Conservation (phyloP, 805 yeast species). For the Ogataea minuta region DNA sequence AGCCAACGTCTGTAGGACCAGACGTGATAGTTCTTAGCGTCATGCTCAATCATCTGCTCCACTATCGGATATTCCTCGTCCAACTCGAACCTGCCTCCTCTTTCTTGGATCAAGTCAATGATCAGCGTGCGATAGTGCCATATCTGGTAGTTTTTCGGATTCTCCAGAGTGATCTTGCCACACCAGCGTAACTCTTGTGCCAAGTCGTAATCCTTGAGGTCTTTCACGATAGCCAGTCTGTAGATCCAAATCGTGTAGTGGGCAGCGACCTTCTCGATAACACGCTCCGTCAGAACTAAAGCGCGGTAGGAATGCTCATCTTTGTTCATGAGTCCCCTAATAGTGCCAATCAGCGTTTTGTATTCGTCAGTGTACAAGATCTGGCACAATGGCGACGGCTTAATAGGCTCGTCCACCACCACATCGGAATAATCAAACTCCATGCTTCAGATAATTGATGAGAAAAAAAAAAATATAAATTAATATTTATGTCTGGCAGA, state of each 20-base stretch:
- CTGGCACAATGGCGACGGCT: conserved; percentile 44
- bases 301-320: conserved; percentile 74
- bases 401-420: conserved; percentile 9
- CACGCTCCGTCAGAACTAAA: conserved; percentile 57
- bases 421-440: conserved; percentile 18
- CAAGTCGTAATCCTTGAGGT: conserved; percentile 36
- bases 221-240: conserved; percentile 50
- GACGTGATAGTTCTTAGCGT: conserved; percentile 90
- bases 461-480: conserved; percentile 1
- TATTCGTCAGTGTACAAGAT: conserved; percentile 76
- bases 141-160: conserved; percentile 93
- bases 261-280: conserved; percentile 73
- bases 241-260: conserved; percentile 91
- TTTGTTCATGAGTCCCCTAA: conserved; percentile 55
- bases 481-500: conserved; percentile 7
- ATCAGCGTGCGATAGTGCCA: conserved; percentile 88
- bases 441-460: conserved; percentile 3
- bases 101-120: conserved; percentile 33
- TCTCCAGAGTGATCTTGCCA: conserved; percentile 66
- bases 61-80: conserved; percentile 65
- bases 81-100: conserved; percentile 34
- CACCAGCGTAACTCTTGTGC: conserved; percentile 73
- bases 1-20: conserved; percentile 94
- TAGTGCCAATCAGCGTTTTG: conserved; percentile 53
- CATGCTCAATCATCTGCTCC: conserved; percentile 68